Base-by-base conservation (phyloP, 768 basidiomycete genomes). In the Mycena maculata region DNA sequence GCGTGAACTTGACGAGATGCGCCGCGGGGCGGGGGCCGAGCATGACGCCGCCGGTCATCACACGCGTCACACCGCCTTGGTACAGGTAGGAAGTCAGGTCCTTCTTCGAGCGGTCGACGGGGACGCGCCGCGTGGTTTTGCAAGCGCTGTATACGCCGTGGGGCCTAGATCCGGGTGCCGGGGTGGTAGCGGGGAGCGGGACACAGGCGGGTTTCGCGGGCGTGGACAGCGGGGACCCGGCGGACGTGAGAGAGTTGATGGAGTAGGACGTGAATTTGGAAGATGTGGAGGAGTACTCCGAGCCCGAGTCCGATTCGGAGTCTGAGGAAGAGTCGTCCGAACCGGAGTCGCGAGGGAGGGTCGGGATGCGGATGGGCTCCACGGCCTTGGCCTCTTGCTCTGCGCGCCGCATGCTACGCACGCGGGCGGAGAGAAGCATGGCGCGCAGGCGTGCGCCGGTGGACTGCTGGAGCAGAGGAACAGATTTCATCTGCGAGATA, bases 11-110 rank as follows among this genome's bases (percentile, higher is more conserved):
- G 52, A 53, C 13, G 33, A 53, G n/a, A 20, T 49, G 49, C n/a
- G 60, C 49, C 33, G 39, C 52, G 31, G 49, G 38, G 30, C 63
- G 68, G 4, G 63, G n/a, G 56, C 47, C 71, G 68, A 70, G 71
- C 73, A 76, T 72, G 61, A 73, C 68, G 45, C 69, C 69, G 44
- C 69, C 69, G 45, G 69, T 67, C 69, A 70, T 70, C 53, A 70
- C 69, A 53, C 65, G 69, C 3, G 69, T 70, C 39, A 63, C 64
- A 39, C 69, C 69, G 49, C 64, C 68, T 23, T 65, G 50, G 60
- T 72, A 72, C 30, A 72, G 36, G 59, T 67, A 72, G 16, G 55
- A 36, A 16, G 66, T 67, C 5, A 42, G 15, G 38, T 50, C 58
- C 42, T 63, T 53, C 45, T 59, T 58, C 3, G 60, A 36, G 31